Base-by-base conservation (phyloP, 1,139 yeast genomes). In the Zygosaccharomyces pseudobailii region DNA sequence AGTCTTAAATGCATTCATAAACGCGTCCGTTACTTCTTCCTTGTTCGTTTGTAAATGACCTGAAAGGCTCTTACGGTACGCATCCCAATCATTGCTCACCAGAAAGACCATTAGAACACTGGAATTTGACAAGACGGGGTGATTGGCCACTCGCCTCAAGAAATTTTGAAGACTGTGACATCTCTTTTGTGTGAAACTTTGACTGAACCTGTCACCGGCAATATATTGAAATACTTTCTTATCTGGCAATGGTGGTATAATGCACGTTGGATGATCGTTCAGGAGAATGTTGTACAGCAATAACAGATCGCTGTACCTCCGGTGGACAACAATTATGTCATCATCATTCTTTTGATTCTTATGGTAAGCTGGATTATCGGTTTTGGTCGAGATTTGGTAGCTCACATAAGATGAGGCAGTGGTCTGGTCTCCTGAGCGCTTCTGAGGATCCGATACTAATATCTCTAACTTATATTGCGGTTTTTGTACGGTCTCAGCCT, bases 241-340 rank as follows among this genome's bases (percentile, higher is more conserved):
- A 52, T 94, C 95, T 0, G 98, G 98, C 47, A 92, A 72, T 8
- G 98, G 97, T 1, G 98, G 98, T 0, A 92, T 80, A 32, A 92
- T 80, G 48, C 86, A 75, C 3, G 94, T 86, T 0, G 97, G 96
- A 61, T 75, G 87, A 62, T 89, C 97, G 57, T 79, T 82, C 42
- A 73, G 65, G 46, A 92, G 72, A 51, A 88, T 81, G 52, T 84
- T 86, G 65, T 84, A 87, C 36, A 92, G 74, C 55, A 84, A 81
- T 48, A 84, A 77, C 67, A 92, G 88, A 66, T 88, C 96, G 7
- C 88, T 84, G 65, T 85, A 87, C 46, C 96, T 75, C 55, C 96
- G 75, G 50, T 95, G 78, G 2, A 84, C 87, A 24, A 73, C 73
- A 45, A 81, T 75, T 19, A 72, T 70, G 1, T 71, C 63, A 22